Conservation (phyloP, 2,329 filamentous ascomycete genomes). For the Ophiostoma novo-ulmi region DNA sequence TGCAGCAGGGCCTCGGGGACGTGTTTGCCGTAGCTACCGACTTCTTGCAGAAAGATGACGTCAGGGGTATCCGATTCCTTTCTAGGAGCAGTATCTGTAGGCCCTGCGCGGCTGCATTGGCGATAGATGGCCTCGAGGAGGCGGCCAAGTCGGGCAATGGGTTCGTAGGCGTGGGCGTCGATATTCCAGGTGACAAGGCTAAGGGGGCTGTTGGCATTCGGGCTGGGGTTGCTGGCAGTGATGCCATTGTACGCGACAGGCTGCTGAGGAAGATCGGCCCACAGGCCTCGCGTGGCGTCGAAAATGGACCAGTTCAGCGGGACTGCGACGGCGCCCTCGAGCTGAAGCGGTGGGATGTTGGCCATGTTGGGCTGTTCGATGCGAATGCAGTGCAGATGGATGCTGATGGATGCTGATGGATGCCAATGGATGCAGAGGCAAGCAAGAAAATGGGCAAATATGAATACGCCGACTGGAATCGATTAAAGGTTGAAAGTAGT, state of each 20-base stretch:
- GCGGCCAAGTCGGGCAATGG: conserved; percentile 29
- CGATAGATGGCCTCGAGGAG: conserved; percentile 31
- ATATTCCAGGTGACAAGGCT: conserved; percentile 36
- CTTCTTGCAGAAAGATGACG: conserved; percentile 38
- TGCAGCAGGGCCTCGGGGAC: conserved; percentile 28
- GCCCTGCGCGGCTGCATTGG: neutral
- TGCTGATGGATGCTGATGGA: neutral
- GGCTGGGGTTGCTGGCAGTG: neutral
- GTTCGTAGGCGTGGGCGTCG: conserved; percentile 27
- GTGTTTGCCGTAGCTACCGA: conserved; percentile 28
- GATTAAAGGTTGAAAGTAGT: neutral
- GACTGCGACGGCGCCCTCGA: neutral
- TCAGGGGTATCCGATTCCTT: conserved; percentile 27
- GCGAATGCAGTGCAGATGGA: neutral
- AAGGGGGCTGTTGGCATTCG: conserved; percentile 14
- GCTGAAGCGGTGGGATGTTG: neutral
- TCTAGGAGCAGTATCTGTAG: conserved; percentile 13
- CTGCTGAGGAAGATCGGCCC: neutral
- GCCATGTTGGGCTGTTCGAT: neutral
- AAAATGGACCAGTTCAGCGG: conserved; percentile 9
- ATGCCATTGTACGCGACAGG: neutral
- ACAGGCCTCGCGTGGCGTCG: neutral
- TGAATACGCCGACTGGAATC: too few relatives aligned
- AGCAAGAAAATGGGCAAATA: neutral
- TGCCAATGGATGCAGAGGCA: neutral